Evolutionary conservation across 495 filamentous ascomycete species (phyloP), one percentile per base, ranked within the genome.

Genomic region (Copromyces sp.): DNA sequence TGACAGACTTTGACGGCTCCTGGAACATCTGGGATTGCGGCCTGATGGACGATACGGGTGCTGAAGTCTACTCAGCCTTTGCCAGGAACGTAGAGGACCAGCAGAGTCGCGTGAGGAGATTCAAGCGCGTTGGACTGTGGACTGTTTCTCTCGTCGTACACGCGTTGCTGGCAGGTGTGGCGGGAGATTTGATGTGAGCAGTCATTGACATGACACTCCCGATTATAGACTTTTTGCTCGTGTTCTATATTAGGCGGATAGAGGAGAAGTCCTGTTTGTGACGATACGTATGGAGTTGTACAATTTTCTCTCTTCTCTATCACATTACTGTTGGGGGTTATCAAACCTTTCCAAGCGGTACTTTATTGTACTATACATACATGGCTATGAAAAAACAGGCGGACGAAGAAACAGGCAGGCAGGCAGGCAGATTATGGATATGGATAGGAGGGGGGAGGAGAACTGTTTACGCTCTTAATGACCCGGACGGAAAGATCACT

Each of bases 111-210:
- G 90, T 93, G 78, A 86, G 95, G 47, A 89, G 96, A 47, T 90
- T 99, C 78, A 96, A 94, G 84, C 96, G 98, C 78, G 96, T 99
- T 20, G 95, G 95, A 35, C 89, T 98, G 75, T 99, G 95, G 95
- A 96, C 93, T 11, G 83, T 99, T 44, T 93, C 94, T 78, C 81
- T 98, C 68, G 91, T 93, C 3, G 92, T 94, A 7, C 95, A 99
- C 81, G 95, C 94, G n/a, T 84, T 99, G 59, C 93, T 98, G 77
- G 91, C 98, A 82, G 95, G 95, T 1, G 91, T 98, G 87, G 95
- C 94, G 16, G 94, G 95, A 24, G 93, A 92, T 77, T 87, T 96
- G 72, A 80, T 86, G 70, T 86, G 76, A 74, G 14, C 11, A 4
- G 29, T n/a, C 32, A 29, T 11, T 37, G 3, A 17, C 35, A 35